These are phyloP conservation scores for Aspergillus alliaceus DNA, from an alignment of 2,329 filamentous ascomycete species.

Conservation along the genomic window DNA sequence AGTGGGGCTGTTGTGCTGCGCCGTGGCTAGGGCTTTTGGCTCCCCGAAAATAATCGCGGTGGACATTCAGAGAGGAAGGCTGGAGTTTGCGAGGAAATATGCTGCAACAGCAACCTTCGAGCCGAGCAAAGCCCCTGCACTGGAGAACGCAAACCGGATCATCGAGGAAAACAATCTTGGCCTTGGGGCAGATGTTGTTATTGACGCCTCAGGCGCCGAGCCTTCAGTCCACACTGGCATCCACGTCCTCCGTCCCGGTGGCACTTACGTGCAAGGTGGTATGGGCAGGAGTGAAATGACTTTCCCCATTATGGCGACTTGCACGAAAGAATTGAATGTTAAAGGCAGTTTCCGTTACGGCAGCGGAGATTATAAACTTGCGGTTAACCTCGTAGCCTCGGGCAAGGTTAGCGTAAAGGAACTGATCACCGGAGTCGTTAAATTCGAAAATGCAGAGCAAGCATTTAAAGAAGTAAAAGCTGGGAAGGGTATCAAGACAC, in stretches of 20 bases:
- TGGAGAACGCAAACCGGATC: conserved; percentile 73
- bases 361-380: conserved; percentile 81
- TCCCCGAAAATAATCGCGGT: conserved; percentile 81
- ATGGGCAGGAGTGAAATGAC: conserved; percentile 87
- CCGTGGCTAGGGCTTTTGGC: conserved; percentile 82
- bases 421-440: conserved; percentile 74
- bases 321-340: conserved; percentile 82
- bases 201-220: conserved; percentile 79
- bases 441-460: conserved; percentile 78
- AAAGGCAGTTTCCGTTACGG: conserved; percentile 90
- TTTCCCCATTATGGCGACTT: conserved; percentile 89
- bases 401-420: conserved; percentile 74
- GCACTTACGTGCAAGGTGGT: conserved; percentile 79
- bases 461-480: conserved; percentile 85
- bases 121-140: conserved; percentile 61
- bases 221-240: conserved; percentile 74
- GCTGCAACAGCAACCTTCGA: conserved; percentile 58
- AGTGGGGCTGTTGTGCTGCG: conserved; percentile 82
- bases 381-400: conserved; percentile 71
- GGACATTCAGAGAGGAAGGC: conserved; percentile 77
- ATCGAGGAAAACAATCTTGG: conserved; percentile 63
- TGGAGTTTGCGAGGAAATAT: conserved; percentile 75
- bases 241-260: conserved; percentile 69
- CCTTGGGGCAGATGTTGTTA: conserved; percentile 70
- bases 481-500: conserved; percentile 62